phyloP scores from a whole-genome alignment of 2,329 filamentous ascomycete species.

The Penicillium crustosum region DNA sequence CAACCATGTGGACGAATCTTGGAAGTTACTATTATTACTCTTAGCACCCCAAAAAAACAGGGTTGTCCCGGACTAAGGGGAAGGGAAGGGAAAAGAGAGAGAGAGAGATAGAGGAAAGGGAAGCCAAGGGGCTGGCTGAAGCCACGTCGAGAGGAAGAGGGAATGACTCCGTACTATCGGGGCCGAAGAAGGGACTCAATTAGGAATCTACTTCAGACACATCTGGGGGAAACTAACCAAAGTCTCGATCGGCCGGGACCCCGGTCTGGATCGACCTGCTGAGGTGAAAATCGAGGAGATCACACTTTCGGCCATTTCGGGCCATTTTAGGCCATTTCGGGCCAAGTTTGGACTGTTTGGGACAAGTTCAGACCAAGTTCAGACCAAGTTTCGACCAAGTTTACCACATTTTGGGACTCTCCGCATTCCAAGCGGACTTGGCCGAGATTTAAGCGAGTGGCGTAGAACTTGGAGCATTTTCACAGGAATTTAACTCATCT shows the following conservation, averaged over 20 bases:
- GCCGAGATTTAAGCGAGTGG: conserved; percentile 30
- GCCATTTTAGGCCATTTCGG: background rate
- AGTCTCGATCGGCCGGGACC: conserved; percentile 14
- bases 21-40: conserved; percentile 18
- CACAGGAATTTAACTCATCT: background rate
- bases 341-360: background rate
- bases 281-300: background rate
- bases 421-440: conserved; percentile 23
- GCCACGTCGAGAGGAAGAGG: conserved; percentile 3
- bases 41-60: background rate
- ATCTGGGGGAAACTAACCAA: background rate
- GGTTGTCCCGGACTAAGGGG: background rate
- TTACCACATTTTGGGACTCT: background rate
- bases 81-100: background rate
- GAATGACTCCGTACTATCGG: conserved; percentile 7
- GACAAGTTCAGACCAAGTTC: too few relatives aligned
- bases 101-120: too few relatives aligned
- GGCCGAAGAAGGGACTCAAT: conserved; percentile 16
- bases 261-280: conserved; percentile 7
- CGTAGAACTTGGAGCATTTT: conserved; percentile 11
- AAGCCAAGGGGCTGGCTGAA: conserved; percentile 5
- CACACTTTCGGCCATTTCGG: background rate
- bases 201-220: background rate
- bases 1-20: conserved; percentile 34
- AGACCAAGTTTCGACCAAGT: too few relatives aligned